Evolutionary conservation across 768 basidiomycete species (phyloP), one percentile per base, ranked within the genome.

Genomic region (Sarcodon sp.): DNA sequence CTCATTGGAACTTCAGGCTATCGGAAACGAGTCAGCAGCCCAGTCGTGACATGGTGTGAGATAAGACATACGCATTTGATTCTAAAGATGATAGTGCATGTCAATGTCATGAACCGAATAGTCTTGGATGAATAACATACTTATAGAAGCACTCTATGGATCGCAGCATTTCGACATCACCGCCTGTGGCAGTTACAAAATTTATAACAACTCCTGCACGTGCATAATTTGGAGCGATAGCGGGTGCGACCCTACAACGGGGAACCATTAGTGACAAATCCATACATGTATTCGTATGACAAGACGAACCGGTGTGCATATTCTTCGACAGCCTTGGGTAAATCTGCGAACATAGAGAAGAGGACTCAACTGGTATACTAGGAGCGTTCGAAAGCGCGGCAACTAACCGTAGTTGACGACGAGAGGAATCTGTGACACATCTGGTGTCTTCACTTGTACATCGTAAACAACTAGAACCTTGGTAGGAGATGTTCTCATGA

Each of bases 131-230:
- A 45, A 46, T 3, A 21, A 64, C 77, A 54, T 55, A 89, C 88
- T 90, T 90, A 75, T 94, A 97, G 69, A 91, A 94, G 75, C 92
- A 94, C 71, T 98, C 94, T 73, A 97, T 97, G 56, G 87, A 88
- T 59, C 94, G 79, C 53, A 98, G 70, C 92, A 97, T 96, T 69
- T 98, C 94, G 48, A 97, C 93, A 63, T 98, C 94, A 37, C 92
- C 93, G 32, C 93, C 92, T 11, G 91, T 92, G 47, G 93, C 94
- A 49, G 93, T 96, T 52, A 98, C 93, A 57, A 98, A 92, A 64
- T 94, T 98, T 60, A 99, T 76, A 51, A 96, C 76, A 47, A 97
- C 87, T 31, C 94, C 96, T 48, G 90, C 85, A 46, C 90, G 82
- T 36, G 82, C 76, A 61, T 89, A 85, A 63, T 61, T 83, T 44